Evolutionary conservation across 331 rosid species (phyloP), one percentile per base, ranked within the genome.

Genomic region (Quercus tomentella): DNA sequence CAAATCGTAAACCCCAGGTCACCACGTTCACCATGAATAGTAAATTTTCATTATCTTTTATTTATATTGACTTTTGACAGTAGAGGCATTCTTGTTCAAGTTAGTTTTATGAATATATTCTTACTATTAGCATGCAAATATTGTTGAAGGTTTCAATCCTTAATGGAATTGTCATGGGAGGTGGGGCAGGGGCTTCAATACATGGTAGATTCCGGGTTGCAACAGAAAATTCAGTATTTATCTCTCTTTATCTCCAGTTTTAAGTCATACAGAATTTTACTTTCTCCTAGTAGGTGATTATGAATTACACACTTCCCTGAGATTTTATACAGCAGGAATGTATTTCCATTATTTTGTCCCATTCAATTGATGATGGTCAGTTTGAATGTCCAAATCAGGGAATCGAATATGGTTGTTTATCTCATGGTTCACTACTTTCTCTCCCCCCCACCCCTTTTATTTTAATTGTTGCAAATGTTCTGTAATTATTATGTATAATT

Each of bases 151-250:
- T 93, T 85, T 95, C 99, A 77, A 86, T 95, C 80, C 97, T 93
- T 74, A 76, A 95, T 78, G 99, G 99, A 77, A 91, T 93, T 57
- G 98, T 95, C 77, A 93, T 95, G 98, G 99, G 99, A 80, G 97
- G 98, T 87, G 98, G 99, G n/a, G 97, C 98, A 30, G 98, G 99
- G 60, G 91, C 80, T 88, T 93, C 98, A 76, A 78, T 93, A 25
- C 99, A 95, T 77, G 98, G 99, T 74, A 93, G 94, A 89, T 93
- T 91, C 82, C 82, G 96, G 68, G 89, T 95, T 68, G 97, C 88
- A 69, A 91, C 97, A 25, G 97, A 95, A 85, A 95, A 91, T 61
- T 84, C 99, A 67, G 99, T 95, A 91, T 8, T 79, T 81, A 65
- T 70, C n/a, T 43, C 33, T 66, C 54, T 60, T 62, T 22, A 30